Base-by-base conservation (phyloP, 768 basidiomycete genomes). In the Pulveroboletus sp. region DNA sequence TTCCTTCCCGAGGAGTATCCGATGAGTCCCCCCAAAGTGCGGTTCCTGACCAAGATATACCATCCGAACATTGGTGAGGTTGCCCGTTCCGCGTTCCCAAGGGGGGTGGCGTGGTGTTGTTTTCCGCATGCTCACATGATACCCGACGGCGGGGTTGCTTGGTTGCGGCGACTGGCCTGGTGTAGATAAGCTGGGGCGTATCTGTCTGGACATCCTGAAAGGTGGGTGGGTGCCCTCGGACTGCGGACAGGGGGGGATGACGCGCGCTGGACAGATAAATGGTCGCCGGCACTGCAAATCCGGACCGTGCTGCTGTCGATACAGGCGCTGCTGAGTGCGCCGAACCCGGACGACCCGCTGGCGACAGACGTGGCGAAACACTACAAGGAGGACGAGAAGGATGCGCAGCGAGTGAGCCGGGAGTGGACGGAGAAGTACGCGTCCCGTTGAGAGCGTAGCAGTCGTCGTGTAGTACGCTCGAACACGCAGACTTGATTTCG, bases 1-100 rank as follows among this genome's bases (percentile, higher is more conserved):
- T 99, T 98, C 74, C 76, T 99, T 26, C 96, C 96, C 5, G 96
- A 98, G 70, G 96, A 98, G 69, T 99, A 99, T 72, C 96, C 96
- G 1, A 99, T 99, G 96, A 89, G 88, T 43, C 95, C 96, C 0
- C 96, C 96, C 21, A 99, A 99, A 73, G 96, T 99, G 50, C 80
- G 95, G 58, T 97, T 95, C 74, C 74, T 96, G 60, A 96, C 94
- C 49, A 94, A 93, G 84, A 95, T 97, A 76, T 94, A 95, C 75
- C 93, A 97, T 70, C 94, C 96, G 42, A 99, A 99, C 70, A 99
- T 99, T 73, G 95, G 95, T 96, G 65, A 62, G 89, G 44, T 38
- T n/a, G 39, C 39, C 40, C n/a, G 40, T 33, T 50, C 21, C 21
- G 21, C 21, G 21, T 2, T 21, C 21, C 21, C 21, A 21, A 21